Evolutionary conservation across 2,329 filamentous ascomycete genomes (phyloP), one percentile per base, ranked within the genome.

Genomic region (Colletotrichum eleusines): DNA sequence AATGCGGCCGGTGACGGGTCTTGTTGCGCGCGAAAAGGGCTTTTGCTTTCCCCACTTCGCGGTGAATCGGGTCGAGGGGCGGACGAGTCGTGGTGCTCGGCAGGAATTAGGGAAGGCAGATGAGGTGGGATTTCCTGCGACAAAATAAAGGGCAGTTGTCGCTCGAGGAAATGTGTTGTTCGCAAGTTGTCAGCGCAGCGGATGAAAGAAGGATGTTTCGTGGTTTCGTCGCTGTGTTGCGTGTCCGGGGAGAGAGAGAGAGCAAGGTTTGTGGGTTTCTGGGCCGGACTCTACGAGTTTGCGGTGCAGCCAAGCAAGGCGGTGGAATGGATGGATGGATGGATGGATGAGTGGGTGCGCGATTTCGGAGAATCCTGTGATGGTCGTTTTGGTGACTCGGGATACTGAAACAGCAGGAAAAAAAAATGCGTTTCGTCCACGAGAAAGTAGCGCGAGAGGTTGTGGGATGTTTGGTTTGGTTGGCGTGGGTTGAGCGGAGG

Each of bases 31-130:
- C 67, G 63, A 51, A 70, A 70, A 55, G 63, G 67, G 55, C 35
- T 42, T 69, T 70, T 67, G 63, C 63, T 70, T 70, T 70, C 67
- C 67, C 67, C 67, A 70, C 67, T 70, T 70, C 58, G 67, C 67
- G 63, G 63, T 62, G 67, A 57, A 57, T 40, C 23, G 33, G 44
- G 55, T 61, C 57, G 67, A 70, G 63, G 67, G 57, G 57, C 46
- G 67, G 67, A 48, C 54, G 66, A 69, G 63, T 70, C 42, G 63
- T 54, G 31, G n/a, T 48, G 42, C 67, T 67, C 67, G 67, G 54
- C 50, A 51, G 28, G 54, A 50, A 40, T 65, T 44, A 62, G 28
- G 38, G 62, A 66, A n/a, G 26, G 48, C 48, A 31, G 48, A 20
- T 18, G 20, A 31, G 23, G 60, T 44, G 35, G 4, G 23, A 31